Evolutionary conservation across 2,329 filamentous ascomycete species (phyloP), one percentile per base, ranked within the genome.

Genomic region (Colletotrichum phormii): DNA sequence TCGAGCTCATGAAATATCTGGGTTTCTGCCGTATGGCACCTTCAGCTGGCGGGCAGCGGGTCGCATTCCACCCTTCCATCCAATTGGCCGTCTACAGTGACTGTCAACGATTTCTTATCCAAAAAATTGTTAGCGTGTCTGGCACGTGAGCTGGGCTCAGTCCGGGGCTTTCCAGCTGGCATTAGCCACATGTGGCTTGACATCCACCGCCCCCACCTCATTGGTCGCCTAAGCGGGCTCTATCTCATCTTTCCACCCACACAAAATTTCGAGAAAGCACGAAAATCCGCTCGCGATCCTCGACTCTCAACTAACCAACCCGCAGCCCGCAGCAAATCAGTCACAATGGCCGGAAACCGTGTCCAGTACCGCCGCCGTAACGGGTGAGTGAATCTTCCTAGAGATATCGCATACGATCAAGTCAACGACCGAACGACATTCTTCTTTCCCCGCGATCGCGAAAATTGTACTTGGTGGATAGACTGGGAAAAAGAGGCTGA

Each of bases 361-460:
- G 88, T 90, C 79, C 90, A 88, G 82, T 91, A 93, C 89, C 91
- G 93, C 87, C 92, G 93, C 85, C 91, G 92, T 85, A 94, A 94
- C 89, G 90, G 90, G 93, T 94, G 91, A 88, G 92, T 92, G 42
- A 57, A 46, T 51, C 18, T 24, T 53, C 37, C 22, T 42, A 24
- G 54, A 55, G 46, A 37, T 42, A 13, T 15, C 22, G 35, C 7
- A 51, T 42, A 49, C 71, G 46, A 65, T 71, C 51, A 49, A 66
- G 15, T 49, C 35, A 24, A 67, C 53, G 42, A 73, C 35, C 59
- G 62, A 49, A 54, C 57, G 63, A 59, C 49, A 6, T 51, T 29
- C 51, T 54, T 42, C 22, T 31, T 22, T 13, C n/a, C 29, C 46
- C 35, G 22, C 33, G 51, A 46, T 31, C 62, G 33, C 15, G 46